Conservation (phyloP, 176 grass and related monocot genomes). For the Neostapfia colusana region DNA sequence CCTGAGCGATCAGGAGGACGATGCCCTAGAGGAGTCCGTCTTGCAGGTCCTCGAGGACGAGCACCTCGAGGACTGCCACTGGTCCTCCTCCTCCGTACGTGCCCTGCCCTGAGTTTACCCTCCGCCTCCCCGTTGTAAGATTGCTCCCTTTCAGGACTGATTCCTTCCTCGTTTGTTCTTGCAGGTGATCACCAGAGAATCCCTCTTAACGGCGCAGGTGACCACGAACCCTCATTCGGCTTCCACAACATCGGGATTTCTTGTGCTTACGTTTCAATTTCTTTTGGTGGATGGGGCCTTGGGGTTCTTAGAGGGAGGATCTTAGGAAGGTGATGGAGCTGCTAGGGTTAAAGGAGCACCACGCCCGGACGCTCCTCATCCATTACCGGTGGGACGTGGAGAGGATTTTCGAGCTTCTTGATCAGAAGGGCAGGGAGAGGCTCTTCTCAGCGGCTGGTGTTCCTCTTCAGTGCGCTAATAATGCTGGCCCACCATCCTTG, state of each 20-base stretch:
- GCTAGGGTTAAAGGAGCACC: constrained; percentile 74
- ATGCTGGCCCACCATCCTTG: constrained; percentile 23
- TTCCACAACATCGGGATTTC: background rate
- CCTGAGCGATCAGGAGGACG: constrained; percentile 76
- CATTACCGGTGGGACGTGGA: constrained; percentile 93
- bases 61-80: constrained; percentile 71
- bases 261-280: background rate
- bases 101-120: background rate
- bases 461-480: constrained; percentile 41
- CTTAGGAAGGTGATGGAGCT: constrained; percentile 90
- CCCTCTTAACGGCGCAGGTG: constrained; percentile 83
- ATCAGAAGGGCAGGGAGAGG: constrained; percentile 83
- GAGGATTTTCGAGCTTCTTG: constrained; percentile 92
- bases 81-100: constrained; percentile 66
- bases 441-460: constrained; percentile 82
- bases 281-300: constrained; percentile 14
- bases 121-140: background rate
- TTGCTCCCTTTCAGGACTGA: constrained; percentile 26
- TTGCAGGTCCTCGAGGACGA: constrained; percentile 73
- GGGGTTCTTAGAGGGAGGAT: constrained; percentile 67
- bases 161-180: constrained; percentile 30
- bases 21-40: constrained; percentile 72
- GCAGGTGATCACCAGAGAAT: constrained; percentile 97
- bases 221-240: constrained; percentile 26
- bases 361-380: constrained; percentile 90